phyloP scores from a whole-genome alignment of 2,329 filamentous ascomycete species.

The Aureobasidium pullulans region DNA sequence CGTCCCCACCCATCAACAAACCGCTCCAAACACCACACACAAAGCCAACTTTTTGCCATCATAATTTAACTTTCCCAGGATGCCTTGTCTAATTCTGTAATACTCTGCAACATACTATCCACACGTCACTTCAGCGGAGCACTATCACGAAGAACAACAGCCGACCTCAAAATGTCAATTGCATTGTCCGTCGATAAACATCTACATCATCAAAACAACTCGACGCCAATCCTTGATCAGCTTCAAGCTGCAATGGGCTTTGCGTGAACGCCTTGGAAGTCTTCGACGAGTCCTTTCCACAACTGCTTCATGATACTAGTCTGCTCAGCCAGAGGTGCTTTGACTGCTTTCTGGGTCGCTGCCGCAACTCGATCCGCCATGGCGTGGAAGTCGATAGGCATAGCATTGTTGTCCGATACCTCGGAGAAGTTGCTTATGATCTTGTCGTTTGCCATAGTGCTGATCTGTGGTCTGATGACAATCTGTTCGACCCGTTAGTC shows the following conservation, averaged over 20 bases:
- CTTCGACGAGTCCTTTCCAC: slow-evolving; percentile 44
- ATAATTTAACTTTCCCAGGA: neutral
- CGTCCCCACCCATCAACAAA: neutral
- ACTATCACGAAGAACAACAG: neutral
- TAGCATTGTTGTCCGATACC: slow-evolving; percentile 48
- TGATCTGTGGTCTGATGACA: slow-evolving; percentile 51
- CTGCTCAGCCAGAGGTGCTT: slow-evolving; percentile 33
- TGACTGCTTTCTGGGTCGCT: slow-evolving; percentile 28
- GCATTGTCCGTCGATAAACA: neutral
- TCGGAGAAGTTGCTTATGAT: slow-evolving; percentile 51
- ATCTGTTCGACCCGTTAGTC: neutral
- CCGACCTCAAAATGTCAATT: neutral
- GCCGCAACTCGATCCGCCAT: slow-evolving; percentile 44
- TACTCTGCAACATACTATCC: neutral
- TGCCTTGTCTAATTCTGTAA: neutral
- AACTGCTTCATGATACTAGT: slow-evolving; percentile 35
- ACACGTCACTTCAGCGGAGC: neutral
- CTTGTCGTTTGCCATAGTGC: slow-evolving; percentile 41
- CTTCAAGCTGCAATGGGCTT: neutral
- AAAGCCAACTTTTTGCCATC: neutral
- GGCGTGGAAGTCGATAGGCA: slow-evolving; percentile 50
- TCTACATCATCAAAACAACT: neutral
- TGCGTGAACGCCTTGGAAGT: slow-evolving; percentile 26
- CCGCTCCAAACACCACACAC: neutral
- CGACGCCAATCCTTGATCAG: neutral